These are phyloP conservation scores for Pyrenophora seminiperda DNA, from an alignment of 2,329 filamentous ascomycete species.

Conservation along the genomic window DNA sequence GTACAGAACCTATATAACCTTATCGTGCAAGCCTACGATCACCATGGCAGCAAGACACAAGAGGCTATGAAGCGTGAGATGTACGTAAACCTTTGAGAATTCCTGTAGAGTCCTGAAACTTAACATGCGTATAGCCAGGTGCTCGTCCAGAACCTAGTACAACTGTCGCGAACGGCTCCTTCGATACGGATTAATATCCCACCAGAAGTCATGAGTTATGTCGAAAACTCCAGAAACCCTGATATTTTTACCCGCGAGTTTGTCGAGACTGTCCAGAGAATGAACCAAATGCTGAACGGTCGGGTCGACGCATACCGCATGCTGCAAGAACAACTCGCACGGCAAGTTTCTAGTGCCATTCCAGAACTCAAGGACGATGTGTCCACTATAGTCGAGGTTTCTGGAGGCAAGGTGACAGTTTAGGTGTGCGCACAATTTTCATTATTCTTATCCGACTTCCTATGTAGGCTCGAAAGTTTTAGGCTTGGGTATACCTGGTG, in stretches of 20 bases:
- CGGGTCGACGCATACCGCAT: constrained; percentile 63
- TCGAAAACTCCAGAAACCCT: constrained; percentile 66
- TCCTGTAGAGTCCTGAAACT: background rate
- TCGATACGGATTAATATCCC: constrained; percentile 60
- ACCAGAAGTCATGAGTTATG: constrained; percentile 66
- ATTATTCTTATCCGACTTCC: background rate
- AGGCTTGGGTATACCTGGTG: background rate
- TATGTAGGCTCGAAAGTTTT: background rate
- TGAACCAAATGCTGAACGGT: constrained; percentile 67
- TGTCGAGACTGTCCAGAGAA: constrained; percentile 66
- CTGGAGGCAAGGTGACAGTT: constrained; percentile 46
- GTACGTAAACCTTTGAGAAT: constrained; percentile 41
- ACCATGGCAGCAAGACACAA: constrained; percentile 62
- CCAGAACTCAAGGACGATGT: constrained; percentile 63
- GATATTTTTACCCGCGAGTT: constrained; percentile 71
- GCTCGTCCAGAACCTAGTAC: constrained; percentile 60
- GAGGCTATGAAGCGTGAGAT: constrained; percentile 64
- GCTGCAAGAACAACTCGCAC: constrained; percentile 63
- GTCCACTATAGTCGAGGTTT: constrained; percentile 54
- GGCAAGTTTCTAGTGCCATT: constrained; percentile 63
- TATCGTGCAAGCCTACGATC: constrained; percentile 64
- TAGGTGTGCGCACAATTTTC: background rate
- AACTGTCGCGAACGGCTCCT: constrained; percentile 57
- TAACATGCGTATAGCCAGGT: constrained; percentile 48
- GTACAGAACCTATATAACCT: constrained; percentile 67